Base-by-base conservation (phyloP, 768 basidiomycete genomes). In the Cyclocybe aegerita region DNA sequence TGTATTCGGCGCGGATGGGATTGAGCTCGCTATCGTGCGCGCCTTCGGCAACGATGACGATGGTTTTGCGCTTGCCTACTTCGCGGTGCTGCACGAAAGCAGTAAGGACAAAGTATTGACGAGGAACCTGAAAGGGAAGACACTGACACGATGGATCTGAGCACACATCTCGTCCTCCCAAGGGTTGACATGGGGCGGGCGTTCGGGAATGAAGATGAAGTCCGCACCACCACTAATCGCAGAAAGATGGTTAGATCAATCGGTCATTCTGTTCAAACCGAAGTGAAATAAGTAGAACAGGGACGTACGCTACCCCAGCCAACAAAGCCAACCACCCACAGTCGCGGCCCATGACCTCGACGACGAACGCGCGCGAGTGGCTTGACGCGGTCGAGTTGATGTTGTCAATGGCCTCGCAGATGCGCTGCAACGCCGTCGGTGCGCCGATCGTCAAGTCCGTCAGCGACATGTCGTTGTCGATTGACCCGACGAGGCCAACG, bases 341-440 rank as follows among this genome's bases (percentile, higher is more conserved):
- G 65, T 98, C 92, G 49, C 96, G 76, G n/a, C 97, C 97, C 97
- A 98, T 99, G 46, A 98, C 97, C 69, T 98, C 97, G 36, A 99
- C 78, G 37, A 99, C 95, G 67, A 99, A 99, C 0, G 97, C 97
- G 50, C 97, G 82, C 29, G 94, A 98, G 68, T 99, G 97, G 48
- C 93, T 96, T 55, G 81, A 81, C 6, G 97, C 97, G 7, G 97
- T 98, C 4, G 94, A 95, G 60, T 94, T 96, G 69, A 99, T 98
- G 57, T 93, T 96, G 65, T 99, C 97, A 67, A 99, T 90, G 23
- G 94, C 86, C 68, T 98, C 97, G 70, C 97, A 98, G 48, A 98
- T 98, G 37, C 97, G 83, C 58, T 96, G 94, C 34, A 99, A 74
- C 14, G 96, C 96, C 2, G 96, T 99, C 0, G 91, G 85, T 1